A percentile compares a stretch with the other conserved stretches of the same genome.
Conservation (phyloP, 1,284 basidiomycete species). For the Moesziomyces aphidis region DNA sequence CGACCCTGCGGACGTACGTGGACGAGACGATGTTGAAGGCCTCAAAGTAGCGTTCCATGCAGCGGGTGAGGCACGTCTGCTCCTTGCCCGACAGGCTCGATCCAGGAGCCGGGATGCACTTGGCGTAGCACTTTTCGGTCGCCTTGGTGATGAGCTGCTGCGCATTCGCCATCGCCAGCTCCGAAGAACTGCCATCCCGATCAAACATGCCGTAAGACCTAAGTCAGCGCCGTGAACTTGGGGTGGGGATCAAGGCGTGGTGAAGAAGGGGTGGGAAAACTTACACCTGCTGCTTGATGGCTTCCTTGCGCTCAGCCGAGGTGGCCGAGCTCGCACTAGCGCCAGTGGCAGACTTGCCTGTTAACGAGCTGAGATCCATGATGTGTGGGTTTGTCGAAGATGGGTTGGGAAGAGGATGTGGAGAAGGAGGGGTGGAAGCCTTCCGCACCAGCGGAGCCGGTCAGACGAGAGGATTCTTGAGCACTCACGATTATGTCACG, state of each 20-base stretch:
- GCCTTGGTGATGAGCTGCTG: slow-evolving; percentile 66
- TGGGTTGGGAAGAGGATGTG: neutral
- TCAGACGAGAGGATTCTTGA: neutral
- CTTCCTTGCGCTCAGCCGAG: slow-evolving; percentile 62
- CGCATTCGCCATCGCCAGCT: slow-evolving; percentile 63
- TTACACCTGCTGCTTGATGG: slow-evolving; percentile 64
- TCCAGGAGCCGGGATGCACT: slow-evolving; percentile 60
- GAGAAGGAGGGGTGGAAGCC: neutral
- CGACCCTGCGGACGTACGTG: slow-evolving; percentile 58
- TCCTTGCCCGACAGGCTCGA: slow-evolving; percentile 60
- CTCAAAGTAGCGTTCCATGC: slow-evolving; percentile 66
- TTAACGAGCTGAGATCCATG: slow-evolving; percentile 56
- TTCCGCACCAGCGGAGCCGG: neutral
- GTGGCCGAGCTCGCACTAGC: slow-evolving; percentile 16
- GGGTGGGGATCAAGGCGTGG: no score
- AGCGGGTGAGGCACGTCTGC: slow-evolving; percentile 62
- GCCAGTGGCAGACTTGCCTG: slow-evolving; percentile 25
- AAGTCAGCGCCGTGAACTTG: no score
- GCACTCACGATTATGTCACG: slow-evolving; percentile 7
- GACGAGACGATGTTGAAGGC: slow-evolving; percentile 64
- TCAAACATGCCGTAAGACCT: no score
- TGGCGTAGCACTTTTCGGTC: slow-evolving; percentile 65
- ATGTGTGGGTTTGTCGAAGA: slow-evolving; percentile 7
- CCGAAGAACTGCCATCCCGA: slow-evolving; percentile 27
- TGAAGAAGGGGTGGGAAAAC: no score